Conservation (phyloP, 1,284 basidiomycete species). For the Rhizoctonia solani region DNA sequence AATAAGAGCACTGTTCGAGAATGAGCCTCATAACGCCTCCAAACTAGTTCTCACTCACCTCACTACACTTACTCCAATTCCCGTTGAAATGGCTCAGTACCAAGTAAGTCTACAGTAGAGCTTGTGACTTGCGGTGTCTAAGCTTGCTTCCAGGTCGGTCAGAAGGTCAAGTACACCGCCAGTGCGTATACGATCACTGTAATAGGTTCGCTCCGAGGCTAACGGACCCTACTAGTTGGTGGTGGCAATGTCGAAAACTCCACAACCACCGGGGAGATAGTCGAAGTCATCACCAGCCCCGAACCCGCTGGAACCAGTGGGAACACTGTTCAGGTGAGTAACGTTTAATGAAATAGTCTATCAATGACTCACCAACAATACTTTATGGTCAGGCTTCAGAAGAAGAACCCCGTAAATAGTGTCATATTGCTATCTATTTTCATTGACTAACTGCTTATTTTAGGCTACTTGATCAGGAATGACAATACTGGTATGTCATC, state of each 20-base stretch:
- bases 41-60: too few species aligned
- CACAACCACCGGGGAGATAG: slow-evolving; percentile 46
- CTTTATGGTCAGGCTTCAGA: neutral
- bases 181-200: neutral
- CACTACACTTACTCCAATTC: too few species aligned
- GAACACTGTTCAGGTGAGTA: neutral
- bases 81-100: neutral
- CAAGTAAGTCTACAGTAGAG: neutral
- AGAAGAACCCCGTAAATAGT: neutral
- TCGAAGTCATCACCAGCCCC: slow-evolving; percentile 50
- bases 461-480: slow-evolving; percentile 1
- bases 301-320: slow-evolving; percentile 42
- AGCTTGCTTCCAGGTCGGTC: neutral
- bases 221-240: neutral
- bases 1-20: too few species aligned
- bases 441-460: neutral
- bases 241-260: slow-evolving; percentile 50
- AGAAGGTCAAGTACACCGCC: neutral
- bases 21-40: too few species aligned
- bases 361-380: neutral
- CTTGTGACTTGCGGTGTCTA: neutral
- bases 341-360: neutral
- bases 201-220: neutral
- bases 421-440: neutral
- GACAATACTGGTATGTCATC: neutral